phyloP scores from a whole-genome alignment of 352 stramenopile genomes.

The Globisporangium echinulatum region DNA sequence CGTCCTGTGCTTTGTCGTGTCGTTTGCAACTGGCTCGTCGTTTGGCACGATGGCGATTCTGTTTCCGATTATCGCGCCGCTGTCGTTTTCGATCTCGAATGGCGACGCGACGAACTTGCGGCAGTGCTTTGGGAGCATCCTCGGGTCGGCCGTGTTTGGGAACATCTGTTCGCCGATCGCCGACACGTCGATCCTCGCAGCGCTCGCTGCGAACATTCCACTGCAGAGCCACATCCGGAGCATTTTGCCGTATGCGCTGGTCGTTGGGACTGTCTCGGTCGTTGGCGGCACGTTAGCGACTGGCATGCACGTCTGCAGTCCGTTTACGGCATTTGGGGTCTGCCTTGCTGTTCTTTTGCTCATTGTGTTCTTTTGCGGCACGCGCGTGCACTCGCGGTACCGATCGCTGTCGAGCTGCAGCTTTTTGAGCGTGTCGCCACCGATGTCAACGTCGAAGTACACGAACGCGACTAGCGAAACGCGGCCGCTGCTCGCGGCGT shows the following conservation, averaged over 20 bases:
- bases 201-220: slow-evolving; percentile 67
- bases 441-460: slow-evolving; percentile 41
- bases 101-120: slow-evolving; percentile 78
- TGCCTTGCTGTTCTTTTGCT: slow-evolving; percentile 66
- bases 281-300: slow-evolving; percentile 65
- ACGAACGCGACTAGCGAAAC: no score
- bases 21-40: slow-evolving; percentile 84
- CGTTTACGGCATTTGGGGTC: slow-evolving; percentile 76
- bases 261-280: slow-evolving; percentile 66
- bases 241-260: slow-evolving; percentile 76
- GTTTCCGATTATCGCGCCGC: slow-evolving; percentile 87
- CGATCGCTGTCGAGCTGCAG: slow-evolving; percentile 69
- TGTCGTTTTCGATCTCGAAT: slow-evolving; percentile 78
- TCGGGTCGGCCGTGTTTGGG: slow-evolving; percentile 82
- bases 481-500: no score
- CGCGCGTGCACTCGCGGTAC: slow-evolving; percentile 69
- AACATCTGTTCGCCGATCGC: slow-evolving; percentile 90
- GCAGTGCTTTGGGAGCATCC: slow-evolving; percentile 84
- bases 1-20: slow-evolving; percentile 85
- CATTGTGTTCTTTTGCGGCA: slow-evolving; percentile 78
- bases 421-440: slow-evolving; percentile 62
- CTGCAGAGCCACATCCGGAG: slow-evolving; percentile 83
- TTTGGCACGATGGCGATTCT: slow-evolving; percentile 92
- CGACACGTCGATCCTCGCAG: slow-evolving; percentile 90
- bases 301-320: slow-evolving; percentile 62